Conservation (phyloP, 179 eudicot genomes). For the Spinacia oleracea region DNA sequence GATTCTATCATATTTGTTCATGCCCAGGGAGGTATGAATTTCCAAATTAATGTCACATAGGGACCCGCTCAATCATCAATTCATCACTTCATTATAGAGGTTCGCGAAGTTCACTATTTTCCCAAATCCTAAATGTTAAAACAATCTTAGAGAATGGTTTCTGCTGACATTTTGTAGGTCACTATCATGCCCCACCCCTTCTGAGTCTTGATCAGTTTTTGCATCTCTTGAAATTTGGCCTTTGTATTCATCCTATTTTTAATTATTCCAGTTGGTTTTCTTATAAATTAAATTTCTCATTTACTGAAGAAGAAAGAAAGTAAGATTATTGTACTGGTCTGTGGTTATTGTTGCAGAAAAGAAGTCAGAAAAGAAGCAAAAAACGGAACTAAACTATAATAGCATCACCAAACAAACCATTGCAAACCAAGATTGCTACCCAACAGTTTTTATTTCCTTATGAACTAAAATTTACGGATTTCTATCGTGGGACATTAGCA, state of each 20-base stretch:
- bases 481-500: too few species aligned
- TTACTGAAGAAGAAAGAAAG: neutral
- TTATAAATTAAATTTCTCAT: neutral
- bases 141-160: neutral
- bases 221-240: neutral
- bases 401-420: too few species aligned
- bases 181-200: neutral
- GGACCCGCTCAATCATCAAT: neutral
- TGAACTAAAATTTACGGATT: too few species aligned
- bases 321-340: neutral
- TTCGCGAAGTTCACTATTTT: neutral
- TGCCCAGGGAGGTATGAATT: neutral
- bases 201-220: neutral
- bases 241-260: neutral
- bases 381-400: too few species aligned
- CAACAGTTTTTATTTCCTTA: too few species aligned
- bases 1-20: neutral
- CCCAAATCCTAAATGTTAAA: neutral
- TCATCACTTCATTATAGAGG: neutral
- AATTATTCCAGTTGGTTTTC: neutral
- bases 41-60: neutral
- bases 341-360: slow-evolving; percentile 50
- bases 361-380: slow-evolving; percentile 66
- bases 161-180: neutral
- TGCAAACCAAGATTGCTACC: too few species aligned